Evolutionary conservation across 2,329 filamentous ascomycete genomes (phyloP).

Genomic region (Trichoderma arundinaceum): DNA sequence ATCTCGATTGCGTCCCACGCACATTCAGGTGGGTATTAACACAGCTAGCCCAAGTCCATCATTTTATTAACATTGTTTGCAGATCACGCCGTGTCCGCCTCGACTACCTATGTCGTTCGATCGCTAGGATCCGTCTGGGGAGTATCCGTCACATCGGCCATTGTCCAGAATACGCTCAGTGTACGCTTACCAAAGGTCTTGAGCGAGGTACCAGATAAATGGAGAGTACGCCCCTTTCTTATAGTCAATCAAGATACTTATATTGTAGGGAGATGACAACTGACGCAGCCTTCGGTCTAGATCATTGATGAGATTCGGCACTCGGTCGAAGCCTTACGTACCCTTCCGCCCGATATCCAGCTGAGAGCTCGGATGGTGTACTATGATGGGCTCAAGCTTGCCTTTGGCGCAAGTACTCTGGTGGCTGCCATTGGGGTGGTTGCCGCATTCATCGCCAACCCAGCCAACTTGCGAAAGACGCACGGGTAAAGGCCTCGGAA

Average conservation of each 20-base stretch:
- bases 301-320: constrained; percentile 67
- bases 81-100: constrained; percentile 67
- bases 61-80: neutral
- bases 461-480: constrained; percentile 43
- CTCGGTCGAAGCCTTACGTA: constrained; percentile 58
- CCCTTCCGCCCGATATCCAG: constrained; percentile 62
- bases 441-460: constrained; percentile 42
- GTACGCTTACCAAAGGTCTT: constrained; percentile 59
- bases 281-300: constrained; percentile 46
- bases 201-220: constrained; percentile 61
- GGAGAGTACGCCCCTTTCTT: constrained; percentile 52
- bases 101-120: constrained; percentile 67
- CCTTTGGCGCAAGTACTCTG: constrained; percentile 60
- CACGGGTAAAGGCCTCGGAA: constrained; percentile 20
- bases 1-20: constrained; percentile 67
- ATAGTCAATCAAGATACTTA: neutral
- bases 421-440: constrained; percentile 54
- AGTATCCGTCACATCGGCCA: constrained; percentile 65
- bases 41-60: neutral
- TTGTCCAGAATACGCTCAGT: constrained; percentile 66
- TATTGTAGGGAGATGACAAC: constrained; percentile 31
- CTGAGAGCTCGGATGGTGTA: constrained; percentile 63
- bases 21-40: constrained; percentile 57
- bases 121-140: constrained; percentile 69
- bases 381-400: constrained; percentile 62